These are phyloP conservation scores for Ramaria rubella DNA, from an alignment of 768 basidiomycete genomes.

Conservation along the genomic window DNA sequence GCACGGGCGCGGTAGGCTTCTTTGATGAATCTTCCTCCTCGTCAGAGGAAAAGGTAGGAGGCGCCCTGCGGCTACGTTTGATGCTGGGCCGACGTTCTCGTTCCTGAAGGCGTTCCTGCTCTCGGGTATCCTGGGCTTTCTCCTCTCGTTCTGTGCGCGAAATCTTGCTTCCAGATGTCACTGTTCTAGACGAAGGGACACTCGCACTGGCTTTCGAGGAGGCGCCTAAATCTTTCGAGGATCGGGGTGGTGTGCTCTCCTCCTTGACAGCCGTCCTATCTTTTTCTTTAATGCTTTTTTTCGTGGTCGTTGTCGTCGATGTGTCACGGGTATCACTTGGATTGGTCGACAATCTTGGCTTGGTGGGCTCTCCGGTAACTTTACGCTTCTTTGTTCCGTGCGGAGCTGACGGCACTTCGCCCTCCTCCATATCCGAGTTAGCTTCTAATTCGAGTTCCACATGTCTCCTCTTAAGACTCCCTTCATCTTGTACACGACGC, in stretches of 20 bases:
- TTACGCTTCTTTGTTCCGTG: conserved; percentile 2
- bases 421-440: conserved; percentile 6
- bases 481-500: neutral
- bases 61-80: conserved; percentile 4
- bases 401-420: neutral
- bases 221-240: neutral
- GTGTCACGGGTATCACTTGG: neutral
- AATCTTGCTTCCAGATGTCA: neutral
- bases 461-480: conserved; percentile 2
- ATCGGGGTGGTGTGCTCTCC: neutral
- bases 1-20: neutral
- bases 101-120: conserved; percentile 1
- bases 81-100: neutral
- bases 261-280: neutral
- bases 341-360: neutral
- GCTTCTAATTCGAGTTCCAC: neutral
- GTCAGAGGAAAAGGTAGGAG: conserved; percentile 8
- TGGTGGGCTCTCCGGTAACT: neutral
- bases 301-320: neutral
- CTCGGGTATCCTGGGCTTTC: neutral
- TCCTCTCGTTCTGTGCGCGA: neutral
- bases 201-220: neutral
- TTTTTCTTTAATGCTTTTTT: conserved; percentile 3
- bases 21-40: conserved; percentile 2
- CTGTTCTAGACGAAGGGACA: neutral